Evolutionary conservation across 2,329 filamentous ascomycete genomes (phyloP).

Genomic region (Hymenoscyphus repandus): DNA sequence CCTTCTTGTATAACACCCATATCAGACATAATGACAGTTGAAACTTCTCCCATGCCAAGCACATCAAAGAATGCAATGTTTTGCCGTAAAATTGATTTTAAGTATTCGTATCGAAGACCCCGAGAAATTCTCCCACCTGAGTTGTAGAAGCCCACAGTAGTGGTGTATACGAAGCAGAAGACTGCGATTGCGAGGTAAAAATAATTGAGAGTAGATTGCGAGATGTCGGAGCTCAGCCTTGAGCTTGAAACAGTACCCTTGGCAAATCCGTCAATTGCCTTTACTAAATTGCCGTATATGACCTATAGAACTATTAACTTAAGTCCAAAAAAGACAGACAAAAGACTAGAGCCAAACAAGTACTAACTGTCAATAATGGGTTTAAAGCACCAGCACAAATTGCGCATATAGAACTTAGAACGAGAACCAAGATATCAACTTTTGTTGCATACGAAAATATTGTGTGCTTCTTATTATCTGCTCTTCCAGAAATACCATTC

Average conservation of each 20-base stretch:
- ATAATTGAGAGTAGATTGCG: constrained; percentile 57
- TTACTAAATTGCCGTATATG: not conserved
- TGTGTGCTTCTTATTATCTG: not conserved
- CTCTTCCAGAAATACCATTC: not conserved
- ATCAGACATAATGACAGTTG: constrained; percentile 85
- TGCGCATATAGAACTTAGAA: not conserved
- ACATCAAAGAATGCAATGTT: constrained; percentile 92
- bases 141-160: constrained; percentile 87
- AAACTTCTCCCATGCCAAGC: constrained; percentile 83
- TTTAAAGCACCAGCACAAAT: not conserved
- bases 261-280: not conserved
- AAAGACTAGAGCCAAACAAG: too few species aligned
- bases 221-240: not conserved
- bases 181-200: constrained; percentile 75
- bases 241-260: not conserved
- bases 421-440: not conserved
- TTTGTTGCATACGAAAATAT: not conserved
- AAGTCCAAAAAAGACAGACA: not conserved
- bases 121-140: constrained; percentile 70
- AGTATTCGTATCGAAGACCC: constrained; percentile 75
- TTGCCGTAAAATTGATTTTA: constrained; percentile 74
- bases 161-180: constrained; percentile 69
- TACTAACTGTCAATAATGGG: not conserved
- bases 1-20: constrained; percentile 89
- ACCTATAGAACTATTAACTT: not conserved